Conservation (phyloP, 148 eudicot species). For the Limonium bicolor region DNA sequence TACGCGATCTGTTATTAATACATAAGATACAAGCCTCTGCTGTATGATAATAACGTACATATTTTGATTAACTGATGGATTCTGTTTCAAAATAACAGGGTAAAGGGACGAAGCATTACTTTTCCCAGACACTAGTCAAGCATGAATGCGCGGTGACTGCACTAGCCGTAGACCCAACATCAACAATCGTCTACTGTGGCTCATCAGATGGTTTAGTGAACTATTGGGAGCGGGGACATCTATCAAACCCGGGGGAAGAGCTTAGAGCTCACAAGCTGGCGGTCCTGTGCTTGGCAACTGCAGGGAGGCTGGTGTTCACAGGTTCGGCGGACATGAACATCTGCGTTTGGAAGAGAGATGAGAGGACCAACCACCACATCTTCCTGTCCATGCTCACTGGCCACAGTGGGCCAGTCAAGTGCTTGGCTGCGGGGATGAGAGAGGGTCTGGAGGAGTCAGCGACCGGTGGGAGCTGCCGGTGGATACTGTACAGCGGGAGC, state of each 20-base stretch:
- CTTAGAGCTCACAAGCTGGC: conserved; percentile 54
- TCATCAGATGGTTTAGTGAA: conserved; percentile 46
- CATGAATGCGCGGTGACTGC: conserved; percentile 70
- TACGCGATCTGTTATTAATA: too few species aligned
- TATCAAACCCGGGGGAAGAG: conserved; percentile 40
- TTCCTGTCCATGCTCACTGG: conserved; percentile 39
- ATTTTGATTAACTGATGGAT: too few species aligned
- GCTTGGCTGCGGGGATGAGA: conserved; percentile 35
- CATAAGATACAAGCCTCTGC: too few species aligned
- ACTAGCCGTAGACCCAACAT: conserved; percentile 29
- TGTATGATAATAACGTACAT: too few species aligned
- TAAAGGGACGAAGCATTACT: conserved; percentile 23
- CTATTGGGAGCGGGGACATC: conserved; percentile 37
- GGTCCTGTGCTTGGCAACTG: conserved; percentile 36
- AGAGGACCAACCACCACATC: conserved; percentile 19
- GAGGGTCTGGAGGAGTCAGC: conserved; percentile 23
- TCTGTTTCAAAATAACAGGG: too few species aligned
- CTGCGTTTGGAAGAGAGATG: conserved; percentile 59
- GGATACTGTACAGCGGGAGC: conserved; percentile 38
- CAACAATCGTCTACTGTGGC: conserved; percentile 40
- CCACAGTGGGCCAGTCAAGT: conserved; percentile 57
- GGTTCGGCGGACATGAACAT: conserved; percentile 68
- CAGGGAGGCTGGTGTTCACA: conserved; percentile 34
- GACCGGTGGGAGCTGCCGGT: conserved; percentile 4
- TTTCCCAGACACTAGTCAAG: conserved; percentile 25